These are phyloP conservation scores for Buddleja alternifolia DNA, from an alignment of 257 asterid species.

Conservation along the genomic window DNA sequence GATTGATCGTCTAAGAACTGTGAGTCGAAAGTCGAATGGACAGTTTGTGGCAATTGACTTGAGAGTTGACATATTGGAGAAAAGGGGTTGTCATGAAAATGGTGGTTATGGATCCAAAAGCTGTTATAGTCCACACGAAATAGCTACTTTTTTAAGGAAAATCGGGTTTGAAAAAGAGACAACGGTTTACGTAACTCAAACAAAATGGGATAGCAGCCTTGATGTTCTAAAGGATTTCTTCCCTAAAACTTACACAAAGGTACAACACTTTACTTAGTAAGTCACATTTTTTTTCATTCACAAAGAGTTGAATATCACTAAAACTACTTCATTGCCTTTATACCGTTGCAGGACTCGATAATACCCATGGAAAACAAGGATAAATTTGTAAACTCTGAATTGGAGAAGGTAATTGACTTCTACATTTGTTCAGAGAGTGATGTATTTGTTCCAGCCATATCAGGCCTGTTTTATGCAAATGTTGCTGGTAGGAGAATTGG, in stretches of 20 bases:
- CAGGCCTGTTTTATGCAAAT: conserved; percentile 70
- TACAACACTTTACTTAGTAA: too few relatives aligned
- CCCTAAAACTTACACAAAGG: conserved; percentile 76
- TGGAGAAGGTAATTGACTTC: conserved; percentile 41
- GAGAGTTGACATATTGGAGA: conserved; percentile 85
- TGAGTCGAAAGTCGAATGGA: conserved; percentile 79
- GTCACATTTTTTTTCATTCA: too few relatives aligned
- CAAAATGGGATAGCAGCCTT: conserved; percentile 74
- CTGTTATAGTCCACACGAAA: conserved; percentile 65
- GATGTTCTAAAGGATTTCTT: conserved; percentile 59
- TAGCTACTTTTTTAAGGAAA: conserved; percentile 62
- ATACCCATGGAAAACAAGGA: conserved; percentile 47
- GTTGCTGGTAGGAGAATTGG: conserved; percentile 76
- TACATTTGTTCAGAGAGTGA: conserved; percentile 43
- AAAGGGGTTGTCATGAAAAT: conserved; percentile 62
- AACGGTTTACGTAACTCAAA: conserved; percentile 63
- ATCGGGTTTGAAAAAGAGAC: conserved; percentile 66
- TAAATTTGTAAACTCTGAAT: conserved; percentile 32
- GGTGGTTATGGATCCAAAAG: conserved; percentile 57
- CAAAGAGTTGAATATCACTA: too few relatives aligned
- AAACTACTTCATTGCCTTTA: too few relatives aligned
- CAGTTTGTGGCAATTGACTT: conserved; percentile 88
- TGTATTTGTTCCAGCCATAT: conserved; percentile 58
- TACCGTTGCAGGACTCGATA: conserved; percentile 58
- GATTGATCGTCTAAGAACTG: conserved; percentile 73